A percentile compares a stretch with the other conserved stretches of the same genome.
Conservation (phyloP, 805 yeast genomes). For the Saccharomyces paradoxus region DNA sequence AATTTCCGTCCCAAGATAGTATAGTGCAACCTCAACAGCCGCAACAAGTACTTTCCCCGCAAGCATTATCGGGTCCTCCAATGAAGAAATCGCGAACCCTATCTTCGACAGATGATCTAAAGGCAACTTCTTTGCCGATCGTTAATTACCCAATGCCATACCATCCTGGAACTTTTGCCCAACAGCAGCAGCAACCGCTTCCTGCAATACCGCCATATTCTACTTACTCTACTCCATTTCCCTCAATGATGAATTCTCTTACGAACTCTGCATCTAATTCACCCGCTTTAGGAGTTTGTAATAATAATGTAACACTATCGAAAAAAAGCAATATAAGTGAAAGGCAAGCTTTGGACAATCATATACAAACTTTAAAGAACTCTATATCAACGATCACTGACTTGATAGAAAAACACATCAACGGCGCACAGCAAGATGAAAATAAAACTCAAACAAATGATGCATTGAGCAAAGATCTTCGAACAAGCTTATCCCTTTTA, state of each 20-base stretch:
- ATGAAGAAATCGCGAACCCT: background rate
- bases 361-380: conserved; percentile 2
- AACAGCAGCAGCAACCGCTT: background rate
- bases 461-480: background rate
- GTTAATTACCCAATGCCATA: background rate
- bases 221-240: background rate
- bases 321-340: background rate
- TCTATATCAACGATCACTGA: conserved; percentile 5
- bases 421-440: background rate
- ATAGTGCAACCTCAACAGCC: background rate
- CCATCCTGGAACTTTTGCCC: background rate
- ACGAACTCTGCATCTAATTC: background rate
- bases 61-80: background rate
- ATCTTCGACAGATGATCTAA: background rate
- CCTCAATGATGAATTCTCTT: background rate
- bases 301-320: background rate
- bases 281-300: background rate
- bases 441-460: background rate
- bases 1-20: background rate
- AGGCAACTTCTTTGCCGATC: background rate
- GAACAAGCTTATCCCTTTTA: background rate
- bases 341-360: conserved; percentile 5
- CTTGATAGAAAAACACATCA: background rate
- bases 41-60: background rate
- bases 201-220: background rate